These are phyloP conservation scores for Trichoderma koningiopsis DNA, from an alignment of 2,329 filamentous ascomycete genomes.

Conservation along the genomic window DNA sequence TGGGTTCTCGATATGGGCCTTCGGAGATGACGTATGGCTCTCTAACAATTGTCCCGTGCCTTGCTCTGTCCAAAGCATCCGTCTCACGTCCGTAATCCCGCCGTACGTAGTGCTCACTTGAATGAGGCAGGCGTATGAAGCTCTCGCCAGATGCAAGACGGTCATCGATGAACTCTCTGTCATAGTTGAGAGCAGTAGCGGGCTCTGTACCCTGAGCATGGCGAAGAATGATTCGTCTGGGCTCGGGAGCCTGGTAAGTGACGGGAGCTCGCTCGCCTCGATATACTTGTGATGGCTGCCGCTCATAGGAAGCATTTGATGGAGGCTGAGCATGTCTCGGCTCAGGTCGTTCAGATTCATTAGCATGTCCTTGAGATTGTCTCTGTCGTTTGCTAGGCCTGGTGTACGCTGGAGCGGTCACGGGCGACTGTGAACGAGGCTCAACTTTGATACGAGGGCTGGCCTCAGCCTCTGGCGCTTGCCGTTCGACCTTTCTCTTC, in stretches of 20 bases:
- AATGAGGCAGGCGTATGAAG: conserved; percentile 34
- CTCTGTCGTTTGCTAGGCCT: conserved; percentile 61
- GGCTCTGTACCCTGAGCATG: conserved; percentile 33
- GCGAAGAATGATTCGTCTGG: conserved; percentile 34
- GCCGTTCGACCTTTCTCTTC: conserved; percentile 56
- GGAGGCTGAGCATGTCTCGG: conserved; percentile 47
- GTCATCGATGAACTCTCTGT: conserved; percentile 40
- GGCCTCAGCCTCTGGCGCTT: conserved; percentile 49
- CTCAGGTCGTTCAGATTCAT: conserved; percentile 39
- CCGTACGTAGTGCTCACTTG: conserved; percentile 33
- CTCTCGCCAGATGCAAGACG: conserved; percentile 35
- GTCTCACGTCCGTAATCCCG: not conserved
- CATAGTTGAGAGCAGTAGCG: conserved; percentile 32
- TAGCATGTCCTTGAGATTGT: conserved; percentile 46
- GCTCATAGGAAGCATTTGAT: conserved; percentile 41
- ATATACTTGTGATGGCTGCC: conserved; percentile 35
- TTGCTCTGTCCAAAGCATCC: conserved; percentile 33
- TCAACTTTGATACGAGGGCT: conserved; percentile 65
- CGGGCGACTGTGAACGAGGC: conserved; percentile 64
- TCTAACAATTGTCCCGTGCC: conserved; percentile 43
- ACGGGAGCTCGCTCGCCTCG: conserved; percentile 38
- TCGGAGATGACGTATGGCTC: conserved; percentile 48
- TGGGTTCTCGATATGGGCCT: conserved; percentile 44
- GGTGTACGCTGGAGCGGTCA: conserved; percentile 54
- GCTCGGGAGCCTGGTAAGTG: conserved; percentile 38